These are phyloP conservation scores for Vitis rotundifolia DNA, from an alignment of 164 flowering plant genomes.

Conservation along the genomic window DNA sequence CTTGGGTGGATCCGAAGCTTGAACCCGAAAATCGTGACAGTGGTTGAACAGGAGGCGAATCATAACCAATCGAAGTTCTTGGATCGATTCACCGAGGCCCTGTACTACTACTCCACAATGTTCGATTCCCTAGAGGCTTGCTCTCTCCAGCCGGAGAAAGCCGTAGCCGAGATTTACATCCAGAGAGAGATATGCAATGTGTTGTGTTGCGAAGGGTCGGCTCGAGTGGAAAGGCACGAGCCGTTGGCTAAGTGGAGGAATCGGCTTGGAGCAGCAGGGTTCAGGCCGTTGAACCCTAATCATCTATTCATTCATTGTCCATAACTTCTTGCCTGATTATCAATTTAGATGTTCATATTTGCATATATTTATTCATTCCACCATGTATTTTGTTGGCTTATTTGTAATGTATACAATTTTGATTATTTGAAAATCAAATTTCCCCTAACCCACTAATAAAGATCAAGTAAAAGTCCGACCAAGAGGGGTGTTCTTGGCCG, in stretches of 20 bases:
- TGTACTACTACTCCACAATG: slow-evolving; percentile 79
- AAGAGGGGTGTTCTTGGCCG: no score
- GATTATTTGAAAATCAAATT: no score
- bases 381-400: no score
- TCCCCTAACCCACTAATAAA: no score
- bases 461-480: no score
- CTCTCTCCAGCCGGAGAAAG: slow-evolving; percentile 40
- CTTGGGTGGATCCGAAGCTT: slow-evolving; percentile 50
- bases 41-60: slow-evolving; percentile 77
- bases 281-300: slow-evolving; percentile 34
- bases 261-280: slow-evolving; percentile 54
- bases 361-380: no score
- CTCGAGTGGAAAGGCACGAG: slow-evolving; percentile 73
- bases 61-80: slow-evolving; percentile 62
- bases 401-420: no score
- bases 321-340: no score
- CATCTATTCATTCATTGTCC: no score
- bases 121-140: slow-evolving; percentile 77
- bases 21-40: slow-evolving; percentile 68
- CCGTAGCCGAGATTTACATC: slow-evolving; percentile 68
- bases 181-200: slow-evolving; percentile 65
- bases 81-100: slow-evolving; percentile 72
- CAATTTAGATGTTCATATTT: no score
- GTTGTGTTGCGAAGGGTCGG: slow-evolving; percentile 63
- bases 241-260: slow-evolving; percentile 59